Base-by-base conservation (phyloP, 2,329 filamentous ascomycete species). In the Pseudogymnoascus sp. region DNA sequence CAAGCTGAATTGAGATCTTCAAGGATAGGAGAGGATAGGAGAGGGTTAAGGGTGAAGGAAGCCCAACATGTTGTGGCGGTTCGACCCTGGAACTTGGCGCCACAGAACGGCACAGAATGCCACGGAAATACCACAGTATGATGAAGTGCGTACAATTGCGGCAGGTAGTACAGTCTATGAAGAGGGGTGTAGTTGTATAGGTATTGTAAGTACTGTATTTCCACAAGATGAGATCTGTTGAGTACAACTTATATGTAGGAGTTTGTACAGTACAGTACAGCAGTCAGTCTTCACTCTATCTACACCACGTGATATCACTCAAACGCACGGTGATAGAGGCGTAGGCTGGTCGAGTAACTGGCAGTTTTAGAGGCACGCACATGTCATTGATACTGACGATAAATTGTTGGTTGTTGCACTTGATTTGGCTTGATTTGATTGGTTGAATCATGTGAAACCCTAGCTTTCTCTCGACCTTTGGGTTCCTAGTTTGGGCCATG, bases 1-100 rank as follows among this genome's bases (percentile, higher is more conserved):
- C 8, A 18, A 55, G 49, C 49, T 55, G 49, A 55, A 55, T 55
- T 55, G 49, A 55, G 49, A 55, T 55, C 49, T 55, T 55, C 49
- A 55, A 33, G 49, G 49, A 55, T 33, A 23, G 21, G 21, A 23
- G 21, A 33, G 49, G 49, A 55, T 33, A 55, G n/a, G 49, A 7
- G 49, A 31, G n/a, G 14, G 23, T 18, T 12, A 18, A 23, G 21
- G 11, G 45, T 31, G 23, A 16, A 12, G 49, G 49, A 33, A 7
- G 49, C n/a, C 25, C 49, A 55, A 33, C 49, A 11, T 18, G n/a
- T 55, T 55, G 49, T 55, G 49, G 49, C n/a, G 25, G 25, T 33
- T 4, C 18, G 25, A 18, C 9, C n/a, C 21, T 55, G 49, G 49
- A 18, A 55, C 28, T 35, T 55, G 28, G 28, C 28, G 49, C 11